These are phyloP conservation scores for Colletotrichum eremochloae DNA, from an alignment of 2,329 filamentous ascomycete genomes.

Conservation along the genomic window DNA sequence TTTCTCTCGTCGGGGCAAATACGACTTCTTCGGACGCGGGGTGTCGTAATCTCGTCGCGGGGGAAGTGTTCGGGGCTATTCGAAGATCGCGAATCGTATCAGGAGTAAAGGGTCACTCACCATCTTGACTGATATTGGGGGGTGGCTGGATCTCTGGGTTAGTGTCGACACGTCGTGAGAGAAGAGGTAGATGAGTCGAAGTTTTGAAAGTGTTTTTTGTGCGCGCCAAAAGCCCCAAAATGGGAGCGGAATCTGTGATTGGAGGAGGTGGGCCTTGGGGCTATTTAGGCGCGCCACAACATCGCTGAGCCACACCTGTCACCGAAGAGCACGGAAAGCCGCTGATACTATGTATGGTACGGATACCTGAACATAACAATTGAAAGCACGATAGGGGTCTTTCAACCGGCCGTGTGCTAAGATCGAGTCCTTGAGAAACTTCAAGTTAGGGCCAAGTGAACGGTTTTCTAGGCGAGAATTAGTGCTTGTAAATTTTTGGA, in stretches of 20 bases:
- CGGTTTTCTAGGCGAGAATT: background rate
- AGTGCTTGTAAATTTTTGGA: background rate
- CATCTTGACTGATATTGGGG: conserved; percentile 43
- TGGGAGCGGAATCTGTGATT: conserved; percentile 20
- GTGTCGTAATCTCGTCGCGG: conserved; percentile 29
- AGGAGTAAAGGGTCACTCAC: conserved; percentile 38
- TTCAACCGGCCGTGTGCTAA: background rate
- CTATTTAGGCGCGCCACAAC: conserved; percentile 8
- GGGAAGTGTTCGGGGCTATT: conserved; percentile 20
- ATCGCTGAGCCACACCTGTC: background rate
- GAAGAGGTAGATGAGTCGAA: conserved; percentile 18
- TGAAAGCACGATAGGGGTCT: background rate
- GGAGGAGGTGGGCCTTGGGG: conserved; percentile 17
- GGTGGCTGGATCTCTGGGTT: conserved; percentile 43
- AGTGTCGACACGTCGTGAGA: conserved; percentile 41
- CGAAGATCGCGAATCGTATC: conserved; percentile 28
- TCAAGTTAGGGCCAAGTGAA: background rate
- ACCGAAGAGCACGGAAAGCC: background rate
- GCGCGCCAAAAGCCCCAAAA: no score
- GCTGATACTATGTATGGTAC: no score
- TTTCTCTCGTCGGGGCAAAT: conserved; percentile 30
- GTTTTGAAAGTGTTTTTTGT: background rate
- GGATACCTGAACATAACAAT: background rate
- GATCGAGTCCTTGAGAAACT: background rate
- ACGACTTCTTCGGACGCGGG: conserved; percentile 19